These are phyloP conservation scores for Yamadazyma siamensis DNA, from an alignment of 1,139 yeast genomes.

Conservation along the genomic window DNA sequence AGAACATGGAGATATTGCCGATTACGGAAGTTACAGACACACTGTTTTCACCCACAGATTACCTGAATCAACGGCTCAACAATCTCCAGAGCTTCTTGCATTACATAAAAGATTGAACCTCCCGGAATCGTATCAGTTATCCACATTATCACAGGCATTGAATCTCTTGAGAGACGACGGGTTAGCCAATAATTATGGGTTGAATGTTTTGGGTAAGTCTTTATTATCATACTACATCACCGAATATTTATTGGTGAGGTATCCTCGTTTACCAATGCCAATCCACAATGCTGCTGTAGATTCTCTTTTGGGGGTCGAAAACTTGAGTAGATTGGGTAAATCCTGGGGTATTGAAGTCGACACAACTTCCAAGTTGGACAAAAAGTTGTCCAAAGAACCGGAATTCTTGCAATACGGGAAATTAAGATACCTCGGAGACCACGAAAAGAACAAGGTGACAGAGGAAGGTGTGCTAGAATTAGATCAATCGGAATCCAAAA, in stretches of 20 bases:
- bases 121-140: slow-evolving; percentile 52
- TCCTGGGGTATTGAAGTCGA: slow-evolving; percentile 90
- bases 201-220: slow-evolving; percentile 76
- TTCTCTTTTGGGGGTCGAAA: slow-evolving; percentile 63
- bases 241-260: slow-evolving; percentile 67
- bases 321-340: slow-evolving; percentile 63
- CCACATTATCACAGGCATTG: slow-evolving; percentile 79
- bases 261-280: slow-evolving; percentile 86
- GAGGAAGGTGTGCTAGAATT: slow-evolving; percentile 53
- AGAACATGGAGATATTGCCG: slow-evolving; percentile 28
- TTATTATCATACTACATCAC: slow-evolving; percentile 72
- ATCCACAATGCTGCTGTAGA: slow-evolving; percentile 73
- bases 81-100: slow-evolving; percentile 72
- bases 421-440: slow-evolving; percentile 49
- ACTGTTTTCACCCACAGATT: slow-evolving; percentile 45
- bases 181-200: slow-evolving; percentile 72
- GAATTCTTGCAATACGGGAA: slow-evolving; percentile 62
- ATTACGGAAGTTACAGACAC: slow-evolving; percentile 42
- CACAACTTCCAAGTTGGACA: slow-evolving; percentile 57
- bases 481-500: slow-evolving; percentile 25
- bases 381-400: slow-evolving; percentile 68
- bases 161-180: slow-evolving; percentile 45
- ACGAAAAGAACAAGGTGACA: slow-evolving; percentile 30
- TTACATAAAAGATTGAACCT: slow-evolving; percentile 73
- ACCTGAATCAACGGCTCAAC: slow-evolving; percentile 48